phyloP scores from a whole-genome alignment of 305 asterid species.

The Fraxinus dipetala region DNA sequence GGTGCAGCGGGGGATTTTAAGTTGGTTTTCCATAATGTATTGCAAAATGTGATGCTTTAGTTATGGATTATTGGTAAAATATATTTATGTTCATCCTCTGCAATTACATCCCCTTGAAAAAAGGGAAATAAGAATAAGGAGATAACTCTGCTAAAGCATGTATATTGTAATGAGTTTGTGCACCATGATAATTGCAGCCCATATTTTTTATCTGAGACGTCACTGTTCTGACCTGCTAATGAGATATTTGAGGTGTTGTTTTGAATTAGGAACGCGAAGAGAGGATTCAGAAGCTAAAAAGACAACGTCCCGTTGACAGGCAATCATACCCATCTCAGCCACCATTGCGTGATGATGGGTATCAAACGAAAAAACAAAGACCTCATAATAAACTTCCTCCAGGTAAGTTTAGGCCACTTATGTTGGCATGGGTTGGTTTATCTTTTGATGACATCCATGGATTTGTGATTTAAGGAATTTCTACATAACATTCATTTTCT shows the following conservation, averaged over 20 bases:
- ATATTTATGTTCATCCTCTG: background rate
- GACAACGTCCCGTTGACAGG: slow-evolving; percentile 66
- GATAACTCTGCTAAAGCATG: slow-evolving; percentile 13
- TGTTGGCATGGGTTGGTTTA: background rate
- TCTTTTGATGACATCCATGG: background rate
- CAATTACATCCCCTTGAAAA: background rate
- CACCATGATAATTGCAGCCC: background rate
- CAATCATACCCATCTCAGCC: slow-evolving; percentile 55
- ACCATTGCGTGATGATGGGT: slow-evolving; percentile 46
- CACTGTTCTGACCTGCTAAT: slow-evolving; percentile 1
- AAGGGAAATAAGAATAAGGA: slow-evolving; percentile 11
- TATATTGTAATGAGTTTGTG: background rate
- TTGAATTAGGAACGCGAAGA: slow-evolving; percentile 82
- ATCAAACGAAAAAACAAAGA: slow-evolving; percentile 63
- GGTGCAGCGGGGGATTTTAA: background rate
- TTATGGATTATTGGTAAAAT: background rate
- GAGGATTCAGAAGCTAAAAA: slow-evolving; percentile 63
- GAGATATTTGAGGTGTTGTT: slow-evolving; percentile 1
- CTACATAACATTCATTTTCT: background rate
- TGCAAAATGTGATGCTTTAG: background rate
- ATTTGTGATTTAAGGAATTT: background rate
- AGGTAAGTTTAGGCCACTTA: slow-evolving; percentile 42
- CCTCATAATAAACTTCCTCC: slow-evolving; percentile 77
- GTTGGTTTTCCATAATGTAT: background rate
- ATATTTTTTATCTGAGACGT: background rate